Percentiles rank a stretch among this genome's conserved stretches.
phyloP scores from a whole-genome alignment of 257 asterid species.

The Solanum gracilifrons region DNA sequence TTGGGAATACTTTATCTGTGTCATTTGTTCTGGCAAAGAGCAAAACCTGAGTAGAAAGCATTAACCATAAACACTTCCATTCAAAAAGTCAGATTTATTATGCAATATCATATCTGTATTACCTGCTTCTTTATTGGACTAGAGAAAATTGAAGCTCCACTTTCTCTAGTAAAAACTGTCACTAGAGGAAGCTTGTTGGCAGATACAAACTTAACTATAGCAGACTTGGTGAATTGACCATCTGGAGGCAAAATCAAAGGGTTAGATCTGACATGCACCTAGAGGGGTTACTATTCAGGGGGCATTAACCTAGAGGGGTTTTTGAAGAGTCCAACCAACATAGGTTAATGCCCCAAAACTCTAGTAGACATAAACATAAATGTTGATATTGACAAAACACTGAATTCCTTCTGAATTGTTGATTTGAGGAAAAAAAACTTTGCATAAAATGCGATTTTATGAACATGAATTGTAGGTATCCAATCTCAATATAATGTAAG shows the following conservation, averaged over 20 bases:
- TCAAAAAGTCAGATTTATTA: neutral
- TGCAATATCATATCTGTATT: neutral
- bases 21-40: slow-evolving; percentile 66
- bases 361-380: neutral
- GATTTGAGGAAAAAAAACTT: neutral
- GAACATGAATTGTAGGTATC: neutral
- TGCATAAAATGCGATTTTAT: neutral
- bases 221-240: slow-evolving; percentile 63
- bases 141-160: slow-evolving; percentile 63
- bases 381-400: neutral
- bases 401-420: neutral
- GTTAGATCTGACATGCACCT: neutral
- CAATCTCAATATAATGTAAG: neutral
- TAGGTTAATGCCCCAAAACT: neutral
- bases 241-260: slow-evolving; percentile 24
- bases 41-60: slow-evolving; percentile 47
- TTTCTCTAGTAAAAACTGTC: slow-evolving; percentile 67
- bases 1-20: slow-evolving; percentile 36
- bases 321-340: neutral
- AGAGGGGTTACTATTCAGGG: too few relatives aligned
- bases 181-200: slow-evolving; percentile 89
- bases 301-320: neutral
- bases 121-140: slow-evolving; percentile 89
- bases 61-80: neutral
- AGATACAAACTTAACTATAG: slow-evolving; percentile 57